Conservation (phyloP, 2,329 filamentous ascomycete species). For the Diaporthe sp. region DNA sequence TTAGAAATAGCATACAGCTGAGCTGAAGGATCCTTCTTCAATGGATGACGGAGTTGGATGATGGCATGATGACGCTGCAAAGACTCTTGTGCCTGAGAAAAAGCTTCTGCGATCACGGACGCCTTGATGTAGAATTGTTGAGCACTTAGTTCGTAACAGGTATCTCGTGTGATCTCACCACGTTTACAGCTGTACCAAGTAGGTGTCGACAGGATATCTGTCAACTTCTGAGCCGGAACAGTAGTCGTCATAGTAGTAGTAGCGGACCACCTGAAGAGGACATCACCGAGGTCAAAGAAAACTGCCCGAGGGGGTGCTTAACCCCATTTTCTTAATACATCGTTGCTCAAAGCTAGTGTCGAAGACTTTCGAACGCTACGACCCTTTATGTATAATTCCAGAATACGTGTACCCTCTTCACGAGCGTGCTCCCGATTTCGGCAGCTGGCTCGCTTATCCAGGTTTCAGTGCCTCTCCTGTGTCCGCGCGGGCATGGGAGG, state of each 20-base stretch:
- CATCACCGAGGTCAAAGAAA: not conserved
- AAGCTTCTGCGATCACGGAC: constrained; percentile 41
- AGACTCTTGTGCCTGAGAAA: constrained; percentile 43
- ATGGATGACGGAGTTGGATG: constrained; percentile 37
- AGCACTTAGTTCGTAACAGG: constrained; percentile 39
- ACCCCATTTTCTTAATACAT: not conserved
- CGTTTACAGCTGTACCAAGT: constrained; percentile 38
- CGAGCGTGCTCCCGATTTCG: not conserved
- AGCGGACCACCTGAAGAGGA: not conserved
- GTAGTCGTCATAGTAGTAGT: not conserved
- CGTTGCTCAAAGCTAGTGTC: not conserved
- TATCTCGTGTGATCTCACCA: constrained; percentile 41
- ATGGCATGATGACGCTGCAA: constrained; percentile 40
- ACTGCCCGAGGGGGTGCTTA: not conserved
- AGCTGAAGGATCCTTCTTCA: constrained; percentile 37
- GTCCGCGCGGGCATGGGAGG: not conserved
- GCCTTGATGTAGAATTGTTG: constrained; percentile 40
- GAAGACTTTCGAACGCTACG: not conserved
- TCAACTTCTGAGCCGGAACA: constrained; percentile 39
- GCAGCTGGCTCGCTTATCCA: not conserved
- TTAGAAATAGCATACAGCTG: constrained; percentile 44
- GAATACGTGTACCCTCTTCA: not conserved
- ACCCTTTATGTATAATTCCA: not conserved
- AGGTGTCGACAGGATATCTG: too few relatives aligned
- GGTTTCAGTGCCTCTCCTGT: not conserved